phyloP scores from a whole-genome alignment of 805 yeast species.

The Millerago galiae region DNA sequence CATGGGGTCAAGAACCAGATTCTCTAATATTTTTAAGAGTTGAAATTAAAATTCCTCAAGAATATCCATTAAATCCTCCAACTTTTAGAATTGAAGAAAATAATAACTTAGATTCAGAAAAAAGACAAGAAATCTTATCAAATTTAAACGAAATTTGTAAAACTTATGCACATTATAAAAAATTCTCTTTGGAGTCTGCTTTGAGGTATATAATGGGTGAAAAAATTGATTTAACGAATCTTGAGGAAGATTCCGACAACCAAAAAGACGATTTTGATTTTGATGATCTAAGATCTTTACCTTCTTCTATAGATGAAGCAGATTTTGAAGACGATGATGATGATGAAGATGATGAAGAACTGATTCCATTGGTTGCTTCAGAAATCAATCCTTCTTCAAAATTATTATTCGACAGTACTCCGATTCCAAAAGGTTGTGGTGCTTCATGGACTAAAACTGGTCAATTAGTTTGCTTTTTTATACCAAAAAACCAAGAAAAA shows the following conservation, averaged over 20 bases:
- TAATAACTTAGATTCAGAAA: conserved; percentile 50
- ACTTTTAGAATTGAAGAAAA: conserved; percentile 71
- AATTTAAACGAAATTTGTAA: conserved; percentile 50
- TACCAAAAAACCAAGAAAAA: conserved; percentile 43
- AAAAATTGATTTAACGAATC: conserved; percentile 40
- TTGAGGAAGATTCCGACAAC: conserved; percentile 31
- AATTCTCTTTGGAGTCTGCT: conserved; percentile 76
- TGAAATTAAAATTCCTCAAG: conserved; percentile 60
- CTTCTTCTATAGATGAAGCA: conserved; percentile 21
- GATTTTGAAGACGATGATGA: conserved; percentile 25
- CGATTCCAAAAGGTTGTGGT: conserved; percentile 91
- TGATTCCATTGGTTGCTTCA: conserved; percentile 14
- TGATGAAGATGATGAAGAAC: conserved; percentile 28
- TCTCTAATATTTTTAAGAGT: conserved; percentile 59
- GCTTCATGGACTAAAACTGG: conserved; percentile 84
- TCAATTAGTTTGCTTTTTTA: conserved; percentile 73
- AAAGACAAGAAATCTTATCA: conserved; percentile 43
- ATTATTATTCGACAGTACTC: conserved; percentile 65
- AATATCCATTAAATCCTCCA: conserved; percentile 64
- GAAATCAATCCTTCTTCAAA: conserved; percentile 9
- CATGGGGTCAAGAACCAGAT: conserved; percentile 47
- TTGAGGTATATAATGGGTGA: conserved; percentile 79
- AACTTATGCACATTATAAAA: conserved; percentile 48
- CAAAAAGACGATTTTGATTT: conserved; percentile 29
- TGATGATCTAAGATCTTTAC: conserved; percentile 24